Conservation (phyloP, 805 yeast species). For the Candida dajiaensis region DNA sequence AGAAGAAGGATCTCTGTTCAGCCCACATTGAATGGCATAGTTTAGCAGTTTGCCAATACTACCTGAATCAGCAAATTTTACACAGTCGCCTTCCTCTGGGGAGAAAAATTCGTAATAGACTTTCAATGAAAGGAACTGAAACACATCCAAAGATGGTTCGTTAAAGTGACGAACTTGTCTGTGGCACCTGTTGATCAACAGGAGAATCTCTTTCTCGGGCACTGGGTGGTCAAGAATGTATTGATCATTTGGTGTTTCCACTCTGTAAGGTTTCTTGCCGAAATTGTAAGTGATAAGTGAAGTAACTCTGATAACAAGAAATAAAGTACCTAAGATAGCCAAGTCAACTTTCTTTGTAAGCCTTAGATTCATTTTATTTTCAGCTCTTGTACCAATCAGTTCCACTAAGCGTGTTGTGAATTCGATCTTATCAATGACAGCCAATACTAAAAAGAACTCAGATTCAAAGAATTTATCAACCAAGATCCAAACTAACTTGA, state of each 20-base stretch:
- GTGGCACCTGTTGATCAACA: conserved; percentile 9
- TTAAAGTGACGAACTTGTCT: conserved; percentile 13
- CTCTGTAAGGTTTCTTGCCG: conserved; percentile 5
- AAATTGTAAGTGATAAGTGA: conserved; percentile 19
- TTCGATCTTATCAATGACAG: conserved; percentile 17
- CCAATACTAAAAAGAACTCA: conserved; percentile 15
- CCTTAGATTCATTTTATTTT: conserved; percentile 2
- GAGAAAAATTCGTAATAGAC: conserved; percentile 13
- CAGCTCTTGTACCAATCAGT: conserved; percentile 15
- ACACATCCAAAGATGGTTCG: conserved; percentile 10
- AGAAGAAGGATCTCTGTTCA: conserved; percentile 19
- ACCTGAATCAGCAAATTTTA: conserved; percentile 11
- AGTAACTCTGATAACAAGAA: conserved; percentile 19
- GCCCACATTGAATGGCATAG: conserved; percentile 16
- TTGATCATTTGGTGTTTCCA: conserved; percentile 6
- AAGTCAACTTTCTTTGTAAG: conserved; percentile 16
- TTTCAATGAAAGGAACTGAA: conserved; percentile 17
- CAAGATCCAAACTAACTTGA: conserved; percentile 19
- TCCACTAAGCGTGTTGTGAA: conserved; percentile 8
- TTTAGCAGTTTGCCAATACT: conserved; percentile 18
- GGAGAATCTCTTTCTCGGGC: conserved; percentile 4
- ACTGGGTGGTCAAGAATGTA: conserved; percentile 19
- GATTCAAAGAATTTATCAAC: conserved; percentile 21
- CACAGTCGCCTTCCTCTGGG: conserved; percentile 23
- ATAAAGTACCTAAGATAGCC: conserved; percentile 14